Conservation (phyloP, 306 rosid genomes). For the Acacia melanoxylon region DNA sequence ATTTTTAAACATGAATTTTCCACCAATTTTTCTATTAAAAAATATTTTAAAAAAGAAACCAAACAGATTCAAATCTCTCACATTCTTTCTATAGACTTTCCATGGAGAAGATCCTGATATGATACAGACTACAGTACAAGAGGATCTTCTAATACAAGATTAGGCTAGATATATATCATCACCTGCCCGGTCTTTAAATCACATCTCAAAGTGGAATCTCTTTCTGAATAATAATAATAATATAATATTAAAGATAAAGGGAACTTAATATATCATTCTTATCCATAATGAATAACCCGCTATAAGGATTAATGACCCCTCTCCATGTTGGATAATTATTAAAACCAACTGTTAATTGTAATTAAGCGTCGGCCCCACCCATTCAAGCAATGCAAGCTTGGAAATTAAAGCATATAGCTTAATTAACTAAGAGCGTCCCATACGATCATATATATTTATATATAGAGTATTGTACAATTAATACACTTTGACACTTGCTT, state of each 20-base stretch:
- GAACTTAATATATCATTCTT: not conserved
- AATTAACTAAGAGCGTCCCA: not conserved
- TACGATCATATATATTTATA: too few species aligned
- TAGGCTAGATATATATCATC: not conserved
- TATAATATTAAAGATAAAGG: not conserved
- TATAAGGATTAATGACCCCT: not conserved
- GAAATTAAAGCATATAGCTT: not conserved
- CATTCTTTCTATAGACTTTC: not conserved
- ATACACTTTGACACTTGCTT: not conserved
- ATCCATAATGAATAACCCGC: not conserved
- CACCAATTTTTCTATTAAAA: too few species aligned
- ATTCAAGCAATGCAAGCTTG: not conserved
- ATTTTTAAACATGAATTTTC: too few species aligned
- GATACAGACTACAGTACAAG: too few species aligned
- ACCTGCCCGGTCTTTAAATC: not conserved
- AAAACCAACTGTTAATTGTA: not conserved
- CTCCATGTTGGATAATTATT: not conserved
- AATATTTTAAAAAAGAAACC: too few species aligned
- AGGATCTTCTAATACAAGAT: not conserved
- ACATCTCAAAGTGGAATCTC: not conserved
- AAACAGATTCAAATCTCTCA: not conserved
- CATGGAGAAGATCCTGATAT: not conserved
- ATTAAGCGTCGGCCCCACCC: not conserved
- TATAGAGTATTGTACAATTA: not conserved
- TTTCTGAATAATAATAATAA: too few species aligned